These are phyloP conservation scores for Dispira parvispora DNA, from an alignment of 192 early-diverging fungal genomes.

Conservation along the genomic window DNA sequence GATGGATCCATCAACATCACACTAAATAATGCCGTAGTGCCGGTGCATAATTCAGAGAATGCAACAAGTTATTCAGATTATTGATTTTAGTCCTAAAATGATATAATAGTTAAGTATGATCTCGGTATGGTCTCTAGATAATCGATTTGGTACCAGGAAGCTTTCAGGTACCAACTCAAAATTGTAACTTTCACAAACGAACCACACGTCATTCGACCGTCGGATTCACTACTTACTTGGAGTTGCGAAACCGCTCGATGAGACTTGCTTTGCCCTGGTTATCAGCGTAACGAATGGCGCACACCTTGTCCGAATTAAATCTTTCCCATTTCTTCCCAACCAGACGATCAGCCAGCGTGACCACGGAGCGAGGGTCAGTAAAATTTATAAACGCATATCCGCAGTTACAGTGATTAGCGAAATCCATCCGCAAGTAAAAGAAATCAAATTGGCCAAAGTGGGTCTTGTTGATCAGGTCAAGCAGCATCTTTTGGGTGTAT, in stretches of 20 bases:
- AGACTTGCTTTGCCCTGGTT: constrained; percentile 55
- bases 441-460: constrained; percentile 57
- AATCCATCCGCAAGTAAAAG: constrained; percentile 74
- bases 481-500: constrained; percentile 64
- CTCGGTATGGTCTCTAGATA: too few species aligned
- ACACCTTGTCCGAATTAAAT: constrained; percentile 69
- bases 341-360: constrained; percentile 42
- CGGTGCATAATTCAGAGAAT: too few species aligned
- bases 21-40: constrained; percentile 15
- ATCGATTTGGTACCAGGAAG: too few species aligned
- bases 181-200: too few species aligned
- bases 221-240: constrained; percentile 25
- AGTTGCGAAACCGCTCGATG: constrained; percentile 67
- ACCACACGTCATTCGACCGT: too few species aligned
- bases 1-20: constrained; percentile 62
- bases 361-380: constrained; percentile 32
- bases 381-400: constrained; percentile 69
- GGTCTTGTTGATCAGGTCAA: constrained; percentile 50
- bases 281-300: constrained; percentile 58
- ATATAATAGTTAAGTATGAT: too few species aligned
- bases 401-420: constrained; percentile 77
- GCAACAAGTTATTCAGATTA: too few species aligned
- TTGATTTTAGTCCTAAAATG: too few species aligned
- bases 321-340: constrained; percentile 52
- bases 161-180: too few species aligned